Evolutionary conservation across 1,284 basidiomycete genomes (phyloP).

Genomic region (Naganishia liquefaciens): DNA sequence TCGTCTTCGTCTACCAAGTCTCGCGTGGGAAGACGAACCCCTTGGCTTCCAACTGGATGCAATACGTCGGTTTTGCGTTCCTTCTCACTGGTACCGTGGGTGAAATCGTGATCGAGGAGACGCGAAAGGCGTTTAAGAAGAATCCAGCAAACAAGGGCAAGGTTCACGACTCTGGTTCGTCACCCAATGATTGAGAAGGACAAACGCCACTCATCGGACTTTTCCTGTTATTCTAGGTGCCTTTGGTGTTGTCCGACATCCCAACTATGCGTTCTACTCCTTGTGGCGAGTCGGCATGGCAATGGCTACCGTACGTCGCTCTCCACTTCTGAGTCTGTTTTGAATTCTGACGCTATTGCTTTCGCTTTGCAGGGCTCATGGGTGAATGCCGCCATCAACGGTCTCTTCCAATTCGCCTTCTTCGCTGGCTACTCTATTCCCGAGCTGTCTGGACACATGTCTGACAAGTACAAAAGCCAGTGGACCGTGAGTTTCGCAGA

Average conservation of each 20-base stretch:
- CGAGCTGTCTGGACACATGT: slow-evolving; percentile 31
- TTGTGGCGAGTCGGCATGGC: slow-evolving; percentile 32
- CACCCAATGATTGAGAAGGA: too few relatives aligned
- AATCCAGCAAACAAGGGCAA: slow-evolving; percentile 28
- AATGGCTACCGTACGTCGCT: slow-evolving; percentile 30
- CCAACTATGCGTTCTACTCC: slow-evolving; percentile 34
- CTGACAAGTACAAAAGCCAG: slow-evolving; percentile 25
- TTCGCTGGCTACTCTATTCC: slow-evolving; percentile 30
- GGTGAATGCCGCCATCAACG: slow-evolving; percentile 25
- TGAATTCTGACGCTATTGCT: background rate
- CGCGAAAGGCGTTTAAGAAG: slow-evolving; percentile 33
- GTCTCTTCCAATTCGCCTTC: slow-evolving; percentile 22
- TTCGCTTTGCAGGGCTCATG: slow-evolving; percentile 26
- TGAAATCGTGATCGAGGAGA: slow-evolving; percentile 30
- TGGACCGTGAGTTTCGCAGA: slow-evolving; percentile 25
- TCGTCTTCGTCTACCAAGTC: slow-evolving; percentile 33
- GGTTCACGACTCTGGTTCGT: slow-evolving; percentile 33
- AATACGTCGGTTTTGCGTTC: slow-evolving; percentile 30
- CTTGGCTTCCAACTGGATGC: slow-evolving; percentile 33
- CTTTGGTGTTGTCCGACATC: slow-evolving; percentile 33
- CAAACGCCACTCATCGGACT: background rate
- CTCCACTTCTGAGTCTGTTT: background rate
- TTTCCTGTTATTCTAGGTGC: slow-evolving; percentile 19
- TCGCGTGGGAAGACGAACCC: slow-evolving; percentile 30
- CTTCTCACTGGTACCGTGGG: slow-evolving; percentile 28